Evolutionary conservation across 2,329 filamentous ascomycete species (phyloP), one percentile per base, ranked within the genome.

Genomic region (Huntiella abstrusa): DNA sequence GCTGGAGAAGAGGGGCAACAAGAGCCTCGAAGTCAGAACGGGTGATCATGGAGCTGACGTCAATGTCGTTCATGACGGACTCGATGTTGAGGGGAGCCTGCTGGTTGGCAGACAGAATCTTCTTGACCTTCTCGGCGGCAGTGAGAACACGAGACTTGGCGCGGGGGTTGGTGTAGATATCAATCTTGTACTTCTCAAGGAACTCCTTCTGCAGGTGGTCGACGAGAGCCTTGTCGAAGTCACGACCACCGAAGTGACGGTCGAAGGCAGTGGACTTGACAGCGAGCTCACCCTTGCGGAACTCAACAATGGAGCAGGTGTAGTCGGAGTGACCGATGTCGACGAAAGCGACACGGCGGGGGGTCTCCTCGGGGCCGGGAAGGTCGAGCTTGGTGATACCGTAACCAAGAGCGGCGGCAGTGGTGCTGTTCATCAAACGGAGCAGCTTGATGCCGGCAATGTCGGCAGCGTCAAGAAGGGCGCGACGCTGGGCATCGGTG

Each of bases 371-470:
- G 37, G 80, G 72, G 22, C 69, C 68, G 49, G 87, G 91, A 33
- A 98, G 77, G 62, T 98, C 91, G 51, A 87, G 73, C 73, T 98
- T 96, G 57, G 91, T 95, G 69, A 98, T 96, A 62, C 91, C 91
- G 63, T 86, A 98, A 54, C 91, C 91, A 40, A 98, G 78, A 52
- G 91, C 91, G 53, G 87, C 86, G 51, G 91, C 91, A 44, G 91
- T 96, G 55, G 85, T 95, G 67, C 96, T 91, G 68, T 98, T 98
- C 72, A 98, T 92, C 52, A 98, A 72, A 51, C 91, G 79, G 53
- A 98, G 79, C 35, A 87, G 71, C 68, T 93, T 95, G 57, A 98
- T 73, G 51, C 87, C 88, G 49, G 88, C 85, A 56, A 98, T 84
- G 60, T 96, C 87, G 55, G 86, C 76, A 49, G 91, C 88, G 59